Conservation (phyloP, 2,329 filamentous ascomycete species). For the Colletotrichum horii region DNA sequence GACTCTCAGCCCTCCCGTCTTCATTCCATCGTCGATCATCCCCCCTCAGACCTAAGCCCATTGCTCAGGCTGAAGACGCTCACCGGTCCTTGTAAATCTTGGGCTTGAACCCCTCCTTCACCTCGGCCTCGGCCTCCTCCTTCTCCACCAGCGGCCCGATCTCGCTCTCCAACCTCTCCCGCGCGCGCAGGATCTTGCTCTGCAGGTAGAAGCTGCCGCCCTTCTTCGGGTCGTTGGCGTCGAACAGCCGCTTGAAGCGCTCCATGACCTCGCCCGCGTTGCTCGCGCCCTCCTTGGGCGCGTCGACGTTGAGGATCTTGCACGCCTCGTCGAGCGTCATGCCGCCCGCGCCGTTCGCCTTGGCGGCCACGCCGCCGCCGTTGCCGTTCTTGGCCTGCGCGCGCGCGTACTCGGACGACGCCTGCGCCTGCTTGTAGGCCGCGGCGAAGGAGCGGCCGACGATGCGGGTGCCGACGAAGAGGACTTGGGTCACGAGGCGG, state of each 20-base stretch:
- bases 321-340: slow-evolving; percentile 96
- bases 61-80: too few species aligned
- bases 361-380: slow-evolving; percentile 55
- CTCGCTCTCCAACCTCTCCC: slow-evolving; percentile 91
- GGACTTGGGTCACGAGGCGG: slow-evolving; percentile 82
- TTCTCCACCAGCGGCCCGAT: slow-evolving; percentile 74
- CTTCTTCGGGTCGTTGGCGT: slow-evolving; percentile 92
- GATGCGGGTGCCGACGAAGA: slow-evolving; percentile 88
- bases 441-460: slow-evolving; percentile 92
- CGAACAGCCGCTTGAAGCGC: slow-evolving; percentile 93
- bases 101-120: slow-evolving; percentile 88
- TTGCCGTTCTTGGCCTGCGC: slow-evolving; percentile 68
- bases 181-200: slow-evolving; percentile 91
- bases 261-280: slow-evolving; percentile 82
- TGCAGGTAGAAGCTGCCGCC: slow-evolving; percentile 98
- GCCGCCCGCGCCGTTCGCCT: slow-evolving; percentile 59
- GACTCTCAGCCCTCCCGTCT: neutral
- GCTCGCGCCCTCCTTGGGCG: slow-evolving; percentile 77
- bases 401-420: slow-evolving; percentile 81
- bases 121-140: slow-evolving; percentile 75
- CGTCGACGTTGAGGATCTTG: slow-evolving; percentile 95
- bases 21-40: neutral
- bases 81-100: slow-evolving; percentile 84
- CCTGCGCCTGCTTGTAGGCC: slow-evolving; percentile 94
- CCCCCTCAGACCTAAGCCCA: neutral